phyloP scores from a whole-genome alignment of 257 asterid genomes.

The Nicotiana paniculata region DNA sequence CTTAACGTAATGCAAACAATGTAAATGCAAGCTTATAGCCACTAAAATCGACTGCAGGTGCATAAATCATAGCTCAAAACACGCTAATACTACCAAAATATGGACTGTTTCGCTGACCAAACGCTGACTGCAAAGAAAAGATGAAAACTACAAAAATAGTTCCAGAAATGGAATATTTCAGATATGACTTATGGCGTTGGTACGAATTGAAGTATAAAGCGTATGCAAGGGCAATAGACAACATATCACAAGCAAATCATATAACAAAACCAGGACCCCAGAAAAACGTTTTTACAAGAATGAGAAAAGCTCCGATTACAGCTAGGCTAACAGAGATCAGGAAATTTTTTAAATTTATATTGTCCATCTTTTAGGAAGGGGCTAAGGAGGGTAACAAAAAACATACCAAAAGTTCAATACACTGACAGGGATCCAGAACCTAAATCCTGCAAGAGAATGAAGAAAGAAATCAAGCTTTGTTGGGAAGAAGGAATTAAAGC shows the following conservation, averaged over 20 bases:
- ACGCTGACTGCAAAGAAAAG: neutral
- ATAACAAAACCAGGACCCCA: neutral
- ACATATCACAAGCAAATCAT: neutral
- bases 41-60: neutral
- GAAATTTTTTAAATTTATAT: neutral
- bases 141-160: neutral
- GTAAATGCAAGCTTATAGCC: neutral
- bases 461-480: neutral
- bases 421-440: conserved; percentile 97
- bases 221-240: neutral
- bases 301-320: neutral
- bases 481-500: conserved; percentile 2
- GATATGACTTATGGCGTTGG: neutral
- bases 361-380: neutral
- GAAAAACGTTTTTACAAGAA: neutral
- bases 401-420: conserved; percentile 84
- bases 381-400: neutral
- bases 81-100: neutral
- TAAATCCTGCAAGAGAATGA: conserved; percentile 55
- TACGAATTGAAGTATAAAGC: neutral
- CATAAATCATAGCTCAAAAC: neutral
- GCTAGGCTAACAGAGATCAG: neutral
- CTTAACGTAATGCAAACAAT: neutral
- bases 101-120: neutral
- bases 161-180: neutral